Evolutionary conservation across 2,329 filamentous ascomycete genomes (phyloP).

Genomic region (Colletotrichum tabaci): DNA sequence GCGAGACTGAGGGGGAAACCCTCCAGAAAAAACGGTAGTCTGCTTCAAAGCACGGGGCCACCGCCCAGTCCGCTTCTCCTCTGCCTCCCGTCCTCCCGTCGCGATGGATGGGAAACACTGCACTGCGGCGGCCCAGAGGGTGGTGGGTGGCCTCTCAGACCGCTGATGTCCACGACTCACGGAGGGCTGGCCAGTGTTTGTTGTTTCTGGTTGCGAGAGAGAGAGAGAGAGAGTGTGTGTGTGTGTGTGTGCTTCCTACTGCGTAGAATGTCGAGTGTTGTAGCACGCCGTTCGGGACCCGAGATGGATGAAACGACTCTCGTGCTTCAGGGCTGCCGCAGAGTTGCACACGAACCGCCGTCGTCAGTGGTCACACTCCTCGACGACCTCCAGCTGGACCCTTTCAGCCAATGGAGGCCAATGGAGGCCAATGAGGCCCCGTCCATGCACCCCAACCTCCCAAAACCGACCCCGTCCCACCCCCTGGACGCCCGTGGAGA

Average conservation of each 20-base stretch:
- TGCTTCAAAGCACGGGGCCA: neutral
- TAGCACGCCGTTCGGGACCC: slow-evolving; percentile 25
- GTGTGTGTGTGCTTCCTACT: neutral
- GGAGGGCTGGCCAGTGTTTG: neutral
- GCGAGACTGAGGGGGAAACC: too few relatives aligned
- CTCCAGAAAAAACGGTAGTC: too few relatives aligned
- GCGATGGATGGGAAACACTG: neutral
- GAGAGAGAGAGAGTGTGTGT: neutral
- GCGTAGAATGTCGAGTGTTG: too few relatives aligned
- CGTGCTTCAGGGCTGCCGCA: slow-evolving; percentile 41
- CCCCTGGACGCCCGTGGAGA: slow-evolving; percentile 15
- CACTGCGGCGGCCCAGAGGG: neutral
- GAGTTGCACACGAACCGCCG: slow-evolving; percentile 28
- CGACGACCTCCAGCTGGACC: slow-evolving; percentile 19
- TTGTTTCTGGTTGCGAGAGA: neutral
- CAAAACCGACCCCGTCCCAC: slow-evolving; percentile 18
- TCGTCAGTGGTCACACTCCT: slow-evolving; percentile 6
- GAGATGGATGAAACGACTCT: slow-evolving; percentile 39
- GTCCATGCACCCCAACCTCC: slow-evolving; percentile 1
- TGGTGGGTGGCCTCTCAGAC: neutral
- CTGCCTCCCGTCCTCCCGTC: neutral
- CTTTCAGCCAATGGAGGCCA: neutral
- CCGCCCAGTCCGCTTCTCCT: neutral
- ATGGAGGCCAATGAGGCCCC: neutral
- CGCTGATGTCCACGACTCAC: neutral